These are phyloP conservation scores for Rhizopus microsporus DNA, from an alignment of 371 early-diverging fungal genomes.

Conservation along the genomic window DNA sequence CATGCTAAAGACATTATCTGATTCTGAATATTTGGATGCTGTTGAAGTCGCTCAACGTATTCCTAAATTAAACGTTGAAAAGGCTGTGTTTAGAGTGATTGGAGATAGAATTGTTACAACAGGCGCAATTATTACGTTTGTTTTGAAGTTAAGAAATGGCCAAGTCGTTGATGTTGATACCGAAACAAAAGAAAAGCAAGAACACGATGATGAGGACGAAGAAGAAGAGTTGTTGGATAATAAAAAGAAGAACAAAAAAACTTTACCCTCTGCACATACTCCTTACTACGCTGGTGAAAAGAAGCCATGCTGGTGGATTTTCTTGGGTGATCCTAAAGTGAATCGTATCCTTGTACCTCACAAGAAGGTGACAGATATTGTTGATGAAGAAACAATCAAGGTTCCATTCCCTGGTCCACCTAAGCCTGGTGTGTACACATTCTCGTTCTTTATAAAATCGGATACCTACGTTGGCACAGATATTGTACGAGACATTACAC, in stretches of 20 bases:
- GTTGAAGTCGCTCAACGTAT: slow-evolving; percentile 75
- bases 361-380: slow-evolving; percentile 78
- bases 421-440: slow-evolving; percentile 80
- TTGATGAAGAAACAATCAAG: slow-evolving; percentile 66
- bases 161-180: slow-evolving; percentile 27
- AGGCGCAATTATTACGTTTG: slow-evolving; percentile 77
- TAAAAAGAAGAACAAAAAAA: slow-evolving; percentile 35
- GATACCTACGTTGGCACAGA: slow-evolving; percentile 89
- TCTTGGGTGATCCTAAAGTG: slow-evolving; percentile 82
- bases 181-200: slow-evolving; percentile 26
- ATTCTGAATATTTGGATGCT: slow-evolving; percentile 67
- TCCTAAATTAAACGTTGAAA: slow-evolving; percentile 71
- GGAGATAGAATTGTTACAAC: slow-evolving; percentile 83
- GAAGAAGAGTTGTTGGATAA: slow-evolving; percentile 32
- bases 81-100: slow-evolving; percentile 79
- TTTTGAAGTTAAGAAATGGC: slow-evolving; percentile 58
- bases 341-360: slow-evolving; percentile 82
- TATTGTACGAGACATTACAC: slow-evolving; percentile 70
- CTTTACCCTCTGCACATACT: slow-evolving; percentile 57
- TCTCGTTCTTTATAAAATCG: slow-evolving; percentile 83
- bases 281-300: slow-evolving; percentile 74
- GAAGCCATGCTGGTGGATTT: slow-evolving; percentile 92
- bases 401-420: slow-evolving; percentile 96
- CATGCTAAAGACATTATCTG: slow-evolving; percentile 53
- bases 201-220: slow-evolving; percentile 45